Conservation (phyloP, 139 green algal genomes). For the Auxenochlorella pyrenoidosa region DNA sequence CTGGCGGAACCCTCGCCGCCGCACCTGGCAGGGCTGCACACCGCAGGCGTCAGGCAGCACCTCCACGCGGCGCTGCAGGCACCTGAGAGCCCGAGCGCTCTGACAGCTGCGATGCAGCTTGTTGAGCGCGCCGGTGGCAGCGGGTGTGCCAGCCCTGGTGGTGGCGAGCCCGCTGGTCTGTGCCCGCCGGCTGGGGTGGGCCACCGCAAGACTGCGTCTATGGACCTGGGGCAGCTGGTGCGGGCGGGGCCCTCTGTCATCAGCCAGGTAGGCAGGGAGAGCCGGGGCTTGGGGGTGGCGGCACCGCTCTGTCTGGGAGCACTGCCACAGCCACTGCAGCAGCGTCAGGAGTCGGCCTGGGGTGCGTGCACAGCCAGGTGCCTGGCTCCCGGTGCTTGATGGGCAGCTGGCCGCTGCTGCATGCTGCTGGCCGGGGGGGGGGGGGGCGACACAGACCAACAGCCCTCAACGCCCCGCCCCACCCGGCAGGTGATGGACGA, state of each 20-base stretch:
- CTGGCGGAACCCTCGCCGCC: neutral
- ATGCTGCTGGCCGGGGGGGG: no score
- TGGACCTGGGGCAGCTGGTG: slow-evolving; percentile 24
- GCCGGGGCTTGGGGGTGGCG: no score
- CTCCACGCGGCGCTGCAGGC: neutral
- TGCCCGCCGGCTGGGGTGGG: neutral
- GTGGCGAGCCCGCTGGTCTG: neutral
- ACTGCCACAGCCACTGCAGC: no score
- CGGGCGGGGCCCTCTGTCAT: slow-evolving; percentile 21
- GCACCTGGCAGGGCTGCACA: neutral
- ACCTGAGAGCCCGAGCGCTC: neutral
- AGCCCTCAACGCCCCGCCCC: no score
- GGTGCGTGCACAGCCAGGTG: no score
- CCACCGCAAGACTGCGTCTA: slow-evolving; percentile 11
- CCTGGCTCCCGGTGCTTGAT: no score
- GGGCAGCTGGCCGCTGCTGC: no score
- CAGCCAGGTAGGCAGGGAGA: neutral
- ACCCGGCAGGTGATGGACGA: slow-evolving; percentile 28
- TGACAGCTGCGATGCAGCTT: neutral
- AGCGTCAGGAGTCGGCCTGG: no score
- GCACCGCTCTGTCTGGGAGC: no score
- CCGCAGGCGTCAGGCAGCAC: neutral
- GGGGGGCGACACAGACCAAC: no score
- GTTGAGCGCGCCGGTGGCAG: neutral
- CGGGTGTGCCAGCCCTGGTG: neutral